A percentile compares a stretch with the other conserved stretches of the same genome.
These are phyloP conservation scores for Yamadazyma sp. DNA, from an alignment of 1,139 yeast genomes.

Conservation along the genomic window DNA sequence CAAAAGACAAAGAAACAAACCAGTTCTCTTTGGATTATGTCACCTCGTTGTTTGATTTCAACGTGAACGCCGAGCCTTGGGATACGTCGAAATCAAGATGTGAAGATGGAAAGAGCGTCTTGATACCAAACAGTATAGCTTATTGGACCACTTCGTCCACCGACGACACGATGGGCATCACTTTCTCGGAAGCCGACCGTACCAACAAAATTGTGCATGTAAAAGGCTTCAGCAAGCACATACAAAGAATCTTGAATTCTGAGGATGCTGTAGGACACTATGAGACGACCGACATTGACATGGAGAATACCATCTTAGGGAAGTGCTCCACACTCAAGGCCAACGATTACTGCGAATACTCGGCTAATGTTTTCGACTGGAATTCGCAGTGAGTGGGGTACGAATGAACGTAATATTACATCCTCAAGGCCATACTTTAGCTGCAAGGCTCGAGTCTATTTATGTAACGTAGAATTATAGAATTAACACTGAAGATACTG, in stretches of 20 bases:
- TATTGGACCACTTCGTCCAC: conserved; percentile 14
- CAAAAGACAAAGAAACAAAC: conserved; percentile 11
- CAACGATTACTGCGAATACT: conserved; percentile 4
- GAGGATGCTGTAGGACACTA: no score
- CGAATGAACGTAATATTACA: no score
- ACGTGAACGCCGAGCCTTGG: conserved; percentile 21
- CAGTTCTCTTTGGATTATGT: conserved; percentile 19
- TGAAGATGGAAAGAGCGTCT: conserved; percentile 20
- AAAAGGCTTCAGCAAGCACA: conserved; percentile 18
- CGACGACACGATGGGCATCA: conserved; percentile 20
- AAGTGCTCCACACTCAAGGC: conserved; percentile 6
- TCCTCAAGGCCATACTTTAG: no score
- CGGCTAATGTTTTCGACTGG: conserved; percentile 5
- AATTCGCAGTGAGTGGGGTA: no score
- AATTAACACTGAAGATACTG: no score
- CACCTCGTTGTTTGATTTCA: conserved; percentile 20
- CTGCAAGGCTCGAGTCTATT: no score
- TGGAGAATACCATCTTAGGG: conserved; percentile 5
- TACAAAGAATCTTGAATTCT: no score
- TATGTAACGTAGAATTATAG: no score
- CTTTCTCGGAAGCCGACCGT: conserved; percentile 22
- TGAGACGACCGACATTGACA: conserved; percentile 1
- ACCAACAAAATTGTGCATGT: conserved; percentile 18
- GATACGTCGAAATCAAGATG: conserved; percentile 10
- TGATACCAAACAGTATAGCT: conserved; percentile 23